A percentile compares a stretch with the other conserved stretches of the same genome.
Conservation (phyloP, 2,329 filamentous ascomycete genomes). For the Chrysoporthe austroafricana region DNA sequence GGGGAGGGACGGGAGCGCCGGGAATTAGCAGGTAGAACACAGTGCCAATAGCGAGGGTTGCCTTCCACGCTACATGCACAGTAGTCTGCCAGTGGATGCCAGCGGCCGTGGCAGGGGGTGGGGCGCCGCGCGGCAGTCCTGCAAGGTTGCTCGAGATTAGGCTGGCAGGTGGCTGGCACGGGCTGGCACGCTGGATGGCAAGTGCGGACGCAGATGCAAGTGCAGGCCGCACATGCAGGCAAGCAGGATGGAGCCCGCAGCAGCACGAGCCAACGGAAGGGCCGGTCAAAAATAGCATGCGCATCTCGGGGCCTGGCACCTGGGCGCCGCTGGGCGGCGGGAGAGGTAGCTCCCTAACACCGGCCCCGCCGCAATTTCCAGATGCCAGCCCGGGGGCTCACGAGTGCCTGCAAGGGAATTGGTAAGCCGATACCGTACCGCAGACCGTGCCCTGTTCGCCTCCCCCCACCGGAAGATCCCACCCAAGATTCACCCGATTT, state of each 20-base stretch:
- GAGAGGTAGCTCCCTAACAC: conserved; percentile 22
- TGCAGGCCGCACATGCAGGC: not conserved
- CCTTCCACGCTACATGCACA: not conserved
- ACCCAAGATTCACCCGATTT: conserved; percentile 12
- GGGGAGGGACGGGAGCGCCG: conserved; percentile 25
- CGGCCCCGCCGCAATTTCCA: conserved; percentile 11
- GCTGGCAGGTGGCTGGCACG: not conserved
- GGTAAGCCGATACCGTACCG: conserved; percentile 19
- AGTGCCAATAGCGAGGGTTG: conserved; percentile 14
- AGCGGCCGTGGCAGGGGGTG: not conserved
- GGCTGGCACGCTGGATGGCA: not conserved
- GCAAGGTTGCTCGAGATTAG: not conserved
- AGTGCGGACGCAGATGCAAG: not conserved
- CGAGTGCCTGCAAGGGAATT: not conserved
- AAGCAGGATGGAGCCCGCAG: not conserved
- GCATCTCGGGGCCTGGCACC: not conserved
- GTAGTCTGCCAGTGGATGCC: not conserved
- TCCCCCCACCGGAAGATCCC: not conserved
- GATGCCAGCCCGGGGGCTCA: too few relatives aligned
- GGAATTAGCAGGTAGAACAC: conserved; percentile 27
- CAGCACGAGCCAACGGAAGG: conserved; percentile 5
- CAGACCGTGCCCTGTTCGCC: too few relatives aligned
- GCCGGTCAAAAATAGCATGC: conserved; percentile 22
- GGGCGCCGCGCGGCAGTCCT: conserved; percentile 6
- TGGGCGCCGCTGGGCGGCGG: not conserved